Evolutionary conservation across 2,329 filamentous ascomycete genomes (phyloP).

Genomic region (Akanthomyces muscarius): DNA sequence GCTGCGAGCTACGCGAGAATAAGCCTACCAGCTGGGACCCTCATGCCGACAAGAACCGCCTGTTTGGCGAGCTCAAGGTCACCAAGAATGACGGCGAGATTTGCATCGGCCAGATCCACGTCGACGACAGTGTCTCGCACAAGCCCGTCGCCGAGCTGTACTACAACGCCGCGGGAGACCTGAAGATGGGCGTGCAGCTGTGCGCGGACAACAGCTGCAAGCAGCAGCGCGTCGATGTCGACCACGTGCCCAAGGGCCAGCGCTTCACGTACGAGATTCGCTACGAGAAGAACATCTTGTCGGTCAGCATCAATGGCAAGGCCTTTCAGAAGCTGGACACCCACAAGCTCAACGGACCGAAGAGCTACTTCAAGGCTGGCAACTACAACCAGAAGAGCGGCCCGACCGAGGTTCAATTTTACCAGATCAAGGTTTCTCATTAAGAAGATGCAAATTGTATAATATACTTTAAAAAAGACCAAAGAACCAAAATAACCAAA

Average conservation of each 20-base stretch:
- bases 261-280: slow-evolving; percentile 36
- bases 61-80: slow-evolving; percentile 30
- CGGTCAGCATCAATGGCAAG: slow-evolving; percentile 29
- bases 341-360: slow-evolving; percentile 27
- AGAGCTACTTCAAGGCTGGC: slow-evolving; percentile 36
- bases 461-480: neutral
- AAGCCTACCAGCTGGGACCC: slow-evolving; percentile 32
- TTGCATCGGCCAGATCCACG: slow-evolving; percentile 38
- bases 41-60: slow-evolving; percentile 28
- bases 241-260: slow-evolving; percentile 29
- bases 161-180: slow-evolving; percentile 30
- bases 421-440: slow-evolving; percentile 22
- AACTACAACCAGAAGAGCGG: slow-evolving; percentile 34
- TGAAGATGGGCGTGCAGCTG: slow-evolving; percentile 37
- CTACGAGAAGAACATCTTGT: slow-evolving; percentile 33
- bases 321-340: slow-evolving; percentile 25
- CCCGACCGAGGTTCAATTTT: slow-evolving; percentile 26
- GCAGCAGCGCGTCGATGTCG: slow-evolving; percentile 30
- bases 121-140: slow-evolving; percentile 32
- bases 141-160: slow-evolving; percentile 40
- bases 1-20: slow-evolving; percentile 38
- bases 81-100: slow-evolving; percentile 34
- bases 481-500: too few relatives aligned
- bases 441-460: neutral
- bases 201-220: slow-evolving; percentile 27